Evolutionary conservation across 768 basidiomycete genomes (phyloP).

Genomic region (Agaricus sinodeliciosus): DNA sequence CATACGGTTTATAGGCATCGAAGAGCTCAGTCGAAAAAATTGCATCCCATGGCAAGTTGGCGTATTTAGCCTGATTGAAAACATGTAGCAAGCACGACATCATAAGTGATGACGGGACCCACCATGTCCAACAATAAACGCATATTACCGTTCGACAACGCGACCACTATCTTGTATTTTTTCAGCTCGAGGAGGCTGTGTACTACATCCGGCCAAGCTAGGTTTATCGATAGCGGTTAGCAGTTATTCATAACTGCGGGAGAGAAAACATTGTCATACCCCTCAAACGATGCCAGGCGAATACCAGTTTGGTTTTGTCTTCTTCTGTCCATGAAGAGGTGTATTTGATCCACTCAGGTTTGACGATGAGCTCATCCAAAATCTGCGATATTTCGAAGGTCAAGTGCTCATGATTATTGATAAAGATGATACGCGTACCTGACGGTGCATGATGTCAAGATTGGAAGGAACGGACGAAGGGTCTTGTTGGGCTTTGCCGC

Average conservation of each 20-base stretch:
- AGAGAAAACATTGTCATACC: slow-evolving; percentile 24
- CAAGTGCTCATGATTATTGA: not conserved
- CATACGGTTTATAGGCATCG: slow-evolving; percentile 59
- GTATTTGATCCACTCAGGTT: slow-evolving; percentile 45
- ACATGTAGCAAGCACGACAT: not conserved
- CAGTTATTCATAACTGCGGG: not conserved
- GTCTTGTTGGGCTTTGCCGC: slow-evolving; percentile 32
- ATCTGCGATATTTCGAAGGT: slow-evolving; percentile 30
- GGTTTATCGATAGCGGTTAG: not conserved
- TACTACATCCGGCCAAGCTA: slow-evolving; percentile 53
- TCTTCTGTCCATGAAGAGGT: slow-evolving; percentile 35
- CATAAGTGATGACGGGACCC: slow-evolving; percentile 6
- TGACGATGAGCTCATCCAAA: slow-evolving; percentile 46
- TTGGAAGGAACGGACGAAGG: slow-evolving; percentile 44
- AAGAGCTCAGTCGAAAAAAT: slow-evolving; percentile 58
- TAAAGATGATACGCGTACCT: slow-evolving; percentile 25
- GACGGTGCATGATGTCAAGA: slow-evolving; percentile 49
- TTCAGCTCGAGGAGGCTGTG: slow-evolving; percentile 45
- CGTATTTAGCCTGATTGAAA: slow-evolving; percentile 46
- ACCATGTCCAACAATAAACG: slow-evolving; percentile 61
- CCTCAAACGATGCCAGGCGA: slow-evolving; percentile 54
- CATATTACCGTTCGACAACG: slow-evolving; percentile 61
- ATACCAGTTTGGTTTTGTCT: slow-evolving; percentile 37
- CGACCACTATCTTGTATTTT: slow-evolving; percentile 40
- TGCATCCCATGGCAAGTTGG: slow-evolving; percentile 57